These are phyloP conservation scores for Circinella umbellata DNA, from an alignment of 371 early-diverging fungal genomes.

Conservation along the genomic window DNA sequence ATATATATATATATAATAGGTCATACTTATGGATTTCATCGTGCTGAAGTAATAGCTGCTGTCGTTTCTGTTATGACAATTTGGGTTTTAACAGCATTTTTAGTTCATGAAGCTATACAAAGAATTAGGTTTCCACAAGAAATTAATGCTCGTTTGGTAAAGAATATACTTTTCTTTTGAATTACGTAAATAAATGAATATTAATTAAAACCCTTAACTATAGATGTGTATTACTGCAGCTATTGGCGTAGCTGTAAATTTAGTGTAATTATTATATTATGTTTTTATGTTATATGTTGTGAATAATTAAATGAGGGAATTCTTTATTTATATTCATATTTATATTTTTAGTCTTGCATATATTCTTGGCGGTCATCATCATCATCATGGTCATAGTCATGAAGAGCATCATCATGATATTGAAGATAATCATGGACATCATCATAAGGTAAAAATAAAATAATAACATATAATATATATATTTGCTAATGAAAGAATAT, in stretches of 20 bases:
- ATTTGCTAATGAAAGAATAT: background rate
- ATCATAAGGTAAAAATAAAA: constrained; percentile 2
- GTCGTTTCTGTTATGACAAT: constrained; percentile 80
- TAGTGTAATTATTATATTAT: constrained; percentile 56
- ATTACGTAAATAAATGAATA: background rate
- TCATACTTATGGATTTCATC: constrained; percentile 85
- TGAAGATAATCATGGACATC: background rate
- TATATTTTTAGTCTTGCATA: constrained; percentile 40
- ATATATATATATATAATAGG: too few species aligned
- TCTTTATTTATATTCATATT: background rate
- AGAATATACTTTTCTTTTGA: background rate
- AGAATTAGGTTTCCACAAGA: constrained; percentile 72
- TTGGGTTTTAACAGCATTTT: constrained; percentile 78
- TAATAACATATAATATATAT: background rate
- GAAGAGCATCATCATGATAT: constrained; percentile 34
- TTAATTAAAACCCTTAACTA: too few species aligned
- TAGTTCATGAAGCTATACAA: constrained; percentile 80
- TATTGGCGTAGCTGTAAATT: constrained; percentile 82
- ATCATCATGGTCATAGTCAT: constrained; percentile 33
- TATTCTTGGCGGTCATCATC: constrained; percentile 54
- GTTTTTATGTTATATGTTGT: too few species aligned
- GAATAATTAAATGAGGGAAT: too few species aligned
- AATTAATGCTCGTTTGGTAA: constrained; percentile 72
- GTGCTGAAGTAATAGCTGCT: constrained; percentile 88
- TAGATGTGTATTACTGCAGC: constrained; percentile 74